Percentiles rank a stretch among this genome's conserved stretches.
Evolutionary conservation across 176 grass and related monocot species (phyloP).

Genomic region (Carex myosuroides): DNA sequence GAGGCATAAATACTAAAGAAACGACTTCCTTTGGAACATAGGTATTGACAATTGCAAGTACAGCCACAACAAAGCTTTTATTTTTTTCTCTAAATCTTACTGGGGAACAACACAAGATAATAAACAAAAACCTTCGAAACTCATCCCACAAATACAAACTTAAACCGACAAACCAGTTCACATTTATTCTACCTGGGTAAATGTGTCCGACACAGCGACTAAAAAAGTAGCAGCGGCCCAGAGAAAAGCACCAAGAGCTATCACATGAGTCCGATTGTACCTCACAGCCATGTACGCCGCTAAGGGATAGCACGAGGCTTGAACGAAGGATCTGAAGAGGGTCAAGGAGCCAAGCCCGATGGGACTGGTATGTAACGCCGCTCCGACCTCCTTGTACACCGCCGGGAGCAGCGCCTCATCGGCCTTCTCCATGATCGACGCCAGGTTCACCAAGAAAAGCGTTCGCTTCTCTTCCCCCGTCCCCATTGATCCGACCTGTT

Average conservation of each 20-base stretch:
- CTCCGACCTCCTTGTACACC: slow-evolving; percentile 80
- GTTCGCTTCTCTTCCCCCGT: slow-evolving; percentile 27
- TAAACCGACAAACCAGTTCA: not conserved
- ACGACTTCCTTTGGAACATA: too few relatives aligned
- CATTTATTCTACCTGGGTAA: slow-evolving; percentile 37
- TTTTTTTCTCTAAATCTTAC: not conserved
- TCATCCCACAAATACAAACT: not conserved
- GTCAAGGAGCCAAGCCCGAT: slow-evolving; percentile 67
- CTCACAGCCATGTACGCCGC: slow-evolving; percentile 65
- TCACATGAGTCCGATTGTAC: slow-evolving; percentile 70
- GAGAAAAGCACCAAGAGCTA: slow-evolving; percentile 70
- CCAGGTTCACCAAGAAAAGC: slow-evolving; percentile 65
- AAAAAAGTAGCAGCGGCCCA: slow-evolving; percentile 89
- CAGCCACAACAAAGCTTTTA: not conserved
- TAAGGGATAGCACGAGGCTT: slow-evolving; percentile 73
- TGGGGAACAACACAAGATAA: not conserved
- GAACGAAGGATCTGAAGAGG: slow-evolving; percentile 71
- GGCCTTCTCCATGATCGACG: slow-evolving; percentile 81
- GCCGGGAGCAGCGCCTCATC: slow-evolving; percentile 86
- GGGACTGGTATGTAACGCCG: slow-evolving; percentile 53
- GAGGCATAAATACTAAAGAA: too few relatives aligned
- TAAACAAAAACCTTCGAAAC: not conserved
- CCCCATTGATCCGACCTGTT: not conserved
- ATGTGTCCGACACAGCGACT: slow-evolving; percentile 65
- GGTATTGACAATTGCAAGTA: not conserved